Percentiles rank a stretch among this genome's conserved stretches.
phyloP scores from a whole-genome alignment of 2,329 filamentous ascomycete species.

The Pezicula radicicola region DNA sequence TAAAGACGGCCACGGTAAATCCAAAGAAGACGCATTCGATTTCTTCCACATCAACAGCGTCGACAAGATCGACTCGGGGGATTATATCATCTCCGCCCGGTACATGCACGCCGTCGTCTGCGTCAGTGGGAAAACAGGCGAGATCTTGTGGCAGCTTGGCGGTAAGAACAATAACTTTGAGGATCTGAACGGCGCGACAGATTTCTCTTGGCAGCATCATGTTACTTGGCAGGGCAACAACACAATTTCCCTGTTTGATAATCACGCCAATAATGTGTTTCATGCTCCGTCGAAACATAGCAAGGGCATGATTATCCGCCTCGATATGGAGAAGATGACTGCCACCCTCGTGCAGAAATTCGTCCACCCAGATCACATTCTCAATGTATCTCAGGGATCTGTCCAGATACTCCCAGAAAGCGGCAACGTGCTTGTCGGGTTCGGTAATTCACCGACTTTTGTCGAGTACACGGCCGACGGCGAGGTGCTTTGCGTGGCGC shows the following conservation, averaged over 20 bases:
- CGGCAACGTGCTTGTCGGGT: constrained; percentile 45
- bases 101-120: constrained; percentile 43
- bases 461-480: constrained; percentile 42
- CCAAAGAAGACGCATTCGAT: constrained; percentile 16
- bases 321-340: constrained; percentile 39
- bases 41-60: constrained; percentile 32
- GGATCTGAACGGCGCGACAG: constrained; percentile 32
- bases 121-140: constrained; percentile 39
- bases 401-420: constrained; percentile 39
- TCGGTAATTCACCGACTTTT: constrained; percentile 45
- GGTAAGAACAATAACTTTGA: constrained; percentile 41
- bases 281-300: constrained; percentile 21
- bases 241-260: constrained; percentile 17
- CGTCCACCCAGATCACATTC: constrained; percentile 32
- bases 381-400: constrained; percentile 40
- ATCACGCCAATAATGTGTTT: constrained; percentile 35
- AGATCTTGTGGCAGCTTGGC: constrained; percentile 44
- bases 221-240: constrained; percentile 31
- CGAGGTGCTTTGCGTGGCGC: constrained; percentile 37
- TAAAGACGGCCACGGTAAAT: constrained; percentile 14
- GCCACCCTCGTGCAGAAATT: constrained; percentile 37
- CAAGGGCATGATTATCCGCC: constrained; percentile 33
- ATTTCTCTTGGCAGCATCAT: constrained; percentile 48
- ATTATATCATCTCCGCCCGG: constrained; percentile 45
- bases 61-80: constrained; percentile 34